phyloP scores from a whole-genome alignment of 1,284 basidiomycete species.

The Anthracocystis panici-leucophaei region DNA sequence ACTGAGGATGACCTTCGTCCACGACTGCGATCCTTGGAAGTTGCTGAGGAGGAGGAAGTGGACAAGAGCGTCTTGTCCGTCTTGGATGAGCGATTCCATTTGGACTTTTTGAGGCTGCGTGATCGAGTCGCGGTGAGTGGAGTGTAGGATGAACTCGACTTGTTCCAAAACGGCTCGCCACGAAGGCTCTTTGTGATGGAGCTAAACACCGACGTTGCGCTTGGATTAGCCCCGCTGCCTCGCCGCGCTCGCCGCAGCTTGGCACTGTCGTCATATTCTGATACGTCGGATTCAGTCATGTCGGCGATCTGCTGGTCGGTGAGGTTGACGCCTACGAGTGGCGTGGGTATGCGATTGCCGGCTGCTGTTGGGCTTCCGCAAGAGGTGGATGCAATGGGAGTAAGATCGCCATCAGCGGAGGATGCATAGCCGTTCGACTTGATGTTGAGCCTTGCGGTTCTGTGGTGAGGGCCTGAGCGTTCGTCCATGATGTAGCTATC shows the following conservation, averaged over 20 bases:
- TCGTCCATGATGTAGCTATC: slow-evolving; percentile 21
- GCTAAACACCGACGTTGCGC: slow-evolving; percentile 31
- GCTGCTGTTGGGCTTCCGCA: background rate
- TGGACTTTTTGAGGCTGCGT: slow-evolving; percentile 42
- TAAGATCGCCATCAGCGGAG: slow-evolving; percentile 55
- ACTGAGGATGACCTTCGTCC: slow-evolving; percentile 20
- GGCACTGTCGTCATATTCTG: slow-evolving; percentile 51
- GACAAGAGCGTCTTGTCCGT: slow-evolving; percentile 42
- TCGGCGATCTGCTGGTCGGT: slow-evolving; percentile 45
- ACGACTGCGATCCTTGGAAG: slow-evolving; percentile 32
- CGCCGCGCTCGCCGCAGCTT: slow-evolving; percentile 34
- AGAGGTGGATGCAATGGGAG: slow-evolving; percentile 41
- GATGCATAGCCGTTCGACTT: slow-evolving; percentile 48
- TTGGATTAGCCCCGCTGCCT: slow-evolving; percentile 20
- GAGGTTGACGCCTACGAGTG: slow-evolving; percentile 45
- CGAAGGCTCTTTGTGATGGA: slow-evolving; percentile 39
- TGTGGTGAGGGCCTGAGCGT: slow-evolving; percentile 20
- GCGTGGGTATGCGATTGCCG: slow-evolving; percentile 33
- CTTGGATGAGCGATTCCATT: slow-evolving; percentile 44
- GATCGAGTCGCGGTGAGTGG: slow-evolving; percentile 28
- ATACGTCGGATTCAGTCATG: slow-evolving; percentile 54
- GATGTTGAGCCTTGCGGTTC: slow-evolving; percentile 19
- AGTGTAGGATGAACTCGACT: slow-evolving; percentile 24
- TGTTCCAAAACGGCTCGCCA: slow-evolving; percentile 44
- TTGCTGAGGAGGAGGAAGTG: slow-evolving; percentile 15